These are phyloP conservation scores for Trifolium fragiferum DNA, from an alignment of 306 rosid species.

Conservation along the genomic window DNA sequence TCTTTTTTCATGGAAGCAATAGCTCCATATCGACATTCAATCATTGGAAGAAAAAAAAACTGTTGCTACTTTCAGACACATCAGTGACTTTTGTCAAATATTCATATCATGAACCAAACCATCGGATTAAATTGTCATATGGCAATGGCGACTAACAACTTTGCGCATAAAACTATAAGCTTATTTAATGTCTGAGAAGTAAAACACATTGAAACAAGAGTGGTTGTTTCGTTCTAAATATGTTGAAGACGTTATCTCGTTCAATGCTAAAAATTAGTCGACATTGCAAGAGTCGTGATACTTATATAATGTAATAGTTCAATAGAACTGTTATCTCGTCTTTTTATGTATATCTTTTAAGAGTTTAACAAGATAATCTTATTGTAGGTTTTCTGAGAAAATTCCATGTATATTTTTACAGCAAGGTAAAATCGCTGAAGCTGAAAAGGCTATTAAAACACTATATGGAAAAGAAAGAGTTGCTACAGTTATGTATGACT, in stretches of 20 bases:
- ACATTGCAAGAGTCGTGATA: background rate
- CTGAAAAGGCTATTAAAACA: slow-evolving; percentile 76
- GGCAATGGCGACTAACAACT: too few species aligned
- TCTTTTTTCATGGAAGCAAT: slow-evolving; percentile 36
- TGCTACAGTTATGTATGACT: slow-evolving; percentile 66
- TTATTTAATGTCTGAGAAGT: too few species aligned
- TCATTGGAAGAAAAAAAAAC: background rate
- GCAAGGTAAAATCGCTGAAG: slow-evolving; percentile 86
- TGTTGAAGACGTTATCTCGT: background rate
- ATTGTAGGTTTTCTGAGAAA: slow-evolving; percentile 37
- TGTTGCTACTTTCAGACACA: background rate
- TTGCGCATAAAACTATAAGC: too few species aligned
- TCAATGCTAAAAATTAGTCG: slow-evolving; percentile 2
- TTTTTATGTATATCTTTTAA: slow-evolving; percentile 9
- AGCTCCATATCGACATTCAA: slow-evolving; percentile 5
- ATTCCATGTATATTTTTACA: slow-evolving; percentile 47
- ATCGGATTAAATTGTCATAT: background rate
- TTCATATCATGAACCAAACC: background rate
- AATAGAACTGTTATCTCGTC: background rate
- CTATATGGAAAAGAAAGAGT: slow-evolving; percentile 88
- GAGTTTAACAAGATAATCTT: slow-evolving; percentile 23
- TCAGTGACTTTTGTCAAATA: slow-evolving; percentile 23
- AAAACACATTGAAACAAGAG: too few species aligned
- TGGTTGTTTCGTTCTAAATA: too few species aligned
- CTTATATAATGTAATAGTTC: background rate